Base-by-base conservation (phyloP, 352 stramenopile genomes). In the Pythium biforme region DNA sequence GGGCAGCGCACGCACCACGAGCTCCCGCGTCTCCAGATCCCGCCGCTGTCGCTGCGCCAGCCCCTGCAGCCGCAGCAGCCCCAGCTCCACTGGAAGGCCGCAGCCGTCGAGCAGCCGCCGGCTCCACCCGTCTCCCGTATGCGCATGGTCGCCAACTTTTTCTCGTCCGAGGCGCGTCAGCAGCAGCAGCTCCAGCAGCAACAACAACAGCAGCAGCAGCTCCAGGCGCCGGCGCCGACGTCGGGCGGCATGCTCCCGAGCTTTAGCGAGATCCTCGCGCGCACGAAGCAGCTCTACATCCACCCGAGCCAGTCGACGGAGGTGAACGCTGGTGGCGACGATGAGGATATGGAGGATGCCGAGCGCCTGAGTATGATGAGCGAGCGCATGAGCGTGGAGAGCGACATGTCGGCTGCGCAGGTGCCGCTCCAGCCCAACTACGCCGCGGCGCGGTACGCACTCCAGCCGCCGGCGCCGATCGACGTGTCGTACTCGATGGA, bases 1-100 rank as follows among this genome's bases (percentile, higher is more conserved):
- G 34, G 9, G 6, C 34, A 40, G 52, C 64, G 65, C 5, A 53
- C 64, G 47, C 81, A 83, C 74, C 75, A 87, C 65, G 80, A 89
- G 71, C 76, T 89, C n/a, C 80, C 80, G 15, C 72, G 80, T 4
- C 66, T 89, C 39, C 80, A 89, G 43, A 78, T 89, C 51, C 80
- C 80, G 8, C 73, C 78, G 20, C 82, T 83, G 41, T 73, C 75
- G 53, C 64, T 88, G 23, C 71, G 62, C 20, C 62, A 68, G 62
- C 62, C 62, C 19, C 54, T 59, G 37, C 54, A 57, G 29, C 62
- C 73, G 52, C 76, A 83, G 61, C 80, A 85, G 68, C 68, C 75
- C 17, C 59, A 76, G 59, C 68, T 77, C 9, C 68, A 74, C 39
- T 89, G 80, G 80, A 89, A 89, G 58, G 52, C 66, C 20, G 49